Evolutionary conservation across 2,329 filamentous ascomycete species (phyloP).

Genomic region (Hypoxylon sp.): DNA sequence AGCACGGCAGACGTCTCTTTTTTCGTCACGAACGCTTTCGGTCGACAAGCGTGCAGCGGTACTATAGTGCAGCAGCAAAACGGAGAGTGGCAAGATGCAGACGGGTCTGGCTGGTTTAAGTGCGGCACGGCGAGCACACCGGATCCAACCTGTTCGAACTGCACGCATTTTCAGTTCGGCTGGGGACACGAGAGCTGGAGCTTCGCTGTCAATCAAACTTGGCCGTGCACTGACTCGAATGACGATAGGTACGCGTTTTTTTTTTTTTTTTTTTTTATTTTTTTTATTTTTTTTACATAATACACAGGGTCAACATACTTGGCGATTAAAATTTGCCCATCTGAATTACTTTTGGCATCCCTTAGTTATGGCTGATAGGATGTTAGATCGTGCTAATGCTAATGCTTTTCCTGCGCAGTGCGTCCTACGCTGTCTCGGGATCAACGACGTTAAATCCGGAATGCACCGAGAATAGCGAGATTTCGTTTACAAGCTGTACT

Average conservation of each 20-base stretch:
- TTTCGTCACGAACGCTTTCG: slow-evolving; percentile 2
- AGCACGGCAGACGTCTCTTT: slow-evolving; percentile 11
- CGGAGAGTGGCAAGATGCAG: slow-evolving; percentile 16
- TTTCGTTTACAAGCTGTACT: slow-evolving; percentile 12
- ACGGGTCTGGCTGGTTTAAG: slow-evolving; percentile 18
- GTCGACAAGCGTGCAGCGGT: slow-evolving; percentile 16
- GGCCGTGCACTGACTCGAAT: slow-evolving; percentile 2
- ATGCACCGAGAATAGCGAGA: neutral
- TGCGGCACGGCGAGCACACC: slow-evolving; percentile 14
- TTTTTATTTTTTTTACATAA: neutral
- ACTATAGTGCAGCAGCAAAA: slow-evolving; percentile 1
- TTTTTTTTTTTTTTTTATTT: neutral
- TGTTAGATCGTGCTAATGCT: too few species aligned
- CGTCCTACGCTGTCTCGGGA: slow-evolving; percentile 9
- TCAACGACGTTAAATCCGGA: slow-evolving; percentile 14
- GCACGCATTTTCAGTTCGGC: slow-evolving; percentile 21
- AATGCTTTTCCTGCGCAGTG: too few species aligned
- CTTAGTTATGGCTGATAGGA: too few species aligned
- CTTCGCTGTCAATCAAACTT: slow-evolving; percentile 23
- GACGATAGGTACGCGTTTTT: slow-evolving; percentile 2
- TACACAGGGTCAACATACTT: neutral
- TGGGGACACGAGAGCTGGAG: slow-evolving; percentile 19
- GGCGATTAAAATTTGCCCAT: neutral
- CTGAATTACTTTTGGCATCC: too few species aligned
- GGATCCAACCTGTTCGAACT: slow-evolving; percentile 17